A percentile compares a stretch with the other conserved stretches of the same genome.
phyloP scores from a whole-genome alignment of 805 yeast species.

The Monosporozyma servazzii region DNA sequence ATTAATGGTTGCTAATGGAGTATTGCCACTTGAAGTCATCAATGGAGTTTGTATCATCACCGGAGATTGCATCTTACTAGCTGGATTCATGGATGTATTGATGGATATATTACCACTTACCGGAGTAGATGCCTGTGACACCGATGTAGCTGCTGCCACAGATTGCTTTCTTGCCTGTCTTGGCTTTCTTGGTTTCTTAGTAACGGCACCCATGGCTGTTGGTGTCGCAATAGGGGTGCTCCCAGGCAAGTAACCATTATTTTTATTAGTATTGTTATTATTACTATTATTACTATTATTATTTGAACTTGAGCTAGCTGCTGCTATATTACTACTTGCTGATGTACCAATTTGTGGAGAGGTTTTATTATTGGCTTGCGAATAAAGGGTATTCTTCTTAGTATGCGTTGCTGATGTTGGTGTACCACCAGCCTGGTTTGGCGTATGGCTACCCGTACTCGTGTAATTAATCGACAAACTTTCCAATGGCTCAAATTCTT shows the following conservation, averaged over 20 bases:
- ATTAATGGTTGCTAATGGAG: not conserved
- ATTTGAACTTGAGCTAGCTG: not conserved
- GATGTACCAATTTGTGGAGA: not conserved
- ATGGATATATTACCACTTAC: not conserved
- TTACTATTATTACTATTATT: not conserved
- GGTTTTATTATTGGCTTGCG: not conserved
- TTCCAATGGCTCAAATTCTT: slow-evolving; percentile 21
- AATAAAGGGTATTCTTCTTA: not conserved
- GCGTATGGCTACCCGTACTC: not conserved
- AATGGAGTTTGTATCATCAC: slow-evolving; percentile 1
- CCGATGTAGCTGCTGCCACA: slow-evolving; percentile 6
- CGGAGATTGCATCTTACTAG: not conserved
- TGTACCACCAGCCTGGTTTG: slow-evolving; percentile 2
- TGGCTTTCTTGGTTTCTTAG: slow-evolving; percentile 25
- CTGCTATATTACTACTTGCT: not conserved
- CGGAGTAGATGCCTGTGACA: not conserved
- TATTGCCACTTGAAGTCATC: not conserved
- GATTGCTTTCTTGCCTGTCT: slow-evolving; percentile 15
- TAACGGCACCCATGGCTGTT: slow-evolving; percentile 10
- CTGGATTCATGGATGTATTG: not conserved
- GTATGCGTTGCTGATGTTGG: slow-evolving; percentile 4
- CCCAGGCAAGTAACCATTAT: not conserved
- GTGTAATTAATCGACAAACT: slow-evolving; percentile 7
- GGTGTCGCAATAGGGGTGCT: slow-evolving; percentile 1
- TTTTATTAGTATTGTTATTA: not conserved